Evolutionary conservation across 139 green algal species (phyloP), one percentile per base, ranked within the genome.

Genomic region (Edaphochlamys debaryana): DNA sequence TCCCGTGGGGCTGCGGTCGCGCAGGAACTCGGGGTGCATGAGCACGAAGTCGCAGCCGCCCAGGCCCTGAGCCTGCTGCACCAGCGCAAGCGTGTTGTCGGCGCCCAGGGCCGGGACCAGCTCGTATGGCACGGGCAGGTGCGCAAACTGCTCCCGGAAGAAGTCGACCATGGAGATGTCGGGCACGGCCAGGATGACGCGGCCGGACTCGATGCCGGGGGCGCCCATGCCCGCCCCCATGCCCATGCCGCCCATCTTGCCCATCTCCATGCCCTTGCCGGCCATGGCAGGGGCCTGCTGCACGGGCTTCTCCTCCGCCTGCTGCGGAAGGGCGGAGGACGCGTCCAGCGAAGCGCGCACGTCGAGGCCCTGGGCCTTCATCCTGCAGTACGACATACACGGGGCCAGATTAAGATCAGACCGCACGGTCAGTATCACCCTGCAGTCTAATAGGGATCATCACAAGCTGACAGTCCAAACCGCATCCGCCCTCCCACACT

Each of bases 11-110:
- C 19, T 38, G 38, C 32, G n/a, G 77, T 91, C 82, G 13, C 80
- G 81, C 52, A 93, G 79, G 69, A 89, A 91, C 73, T 93, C 89
- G 38, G 89, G 89, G 60, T 89, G 81, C 40, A 91, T 29, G 8
- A 93, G 85, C 56, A 91, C 89, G 52, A 84, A 90, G 79, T 93
- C 89, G 41, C 81, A 79, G 50, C 87, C 89, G 22, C 89, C 89
- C 64, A 89, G 58, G 30, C 40, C 13, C 36, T 60, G 8, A 1
- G 81, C 89, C 87, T 93, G 89, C 80, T 85, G 77, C 32, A 80
- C 80, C 42, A 91, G 76, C 70, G 80, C 62, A 62, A 91, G 9
- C 8, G 75, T 73, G 54, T 85, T 87, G 58, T 91, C 88, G n/a
- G 29, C 40, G 20, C 88, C 88, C 34, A 91, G 76, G 20, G 88